These are phyloP conservation scores for Myxozyma sirexii DNA, from an alignment of 805 yeast species.

Conservation along the genomic window DNA sequence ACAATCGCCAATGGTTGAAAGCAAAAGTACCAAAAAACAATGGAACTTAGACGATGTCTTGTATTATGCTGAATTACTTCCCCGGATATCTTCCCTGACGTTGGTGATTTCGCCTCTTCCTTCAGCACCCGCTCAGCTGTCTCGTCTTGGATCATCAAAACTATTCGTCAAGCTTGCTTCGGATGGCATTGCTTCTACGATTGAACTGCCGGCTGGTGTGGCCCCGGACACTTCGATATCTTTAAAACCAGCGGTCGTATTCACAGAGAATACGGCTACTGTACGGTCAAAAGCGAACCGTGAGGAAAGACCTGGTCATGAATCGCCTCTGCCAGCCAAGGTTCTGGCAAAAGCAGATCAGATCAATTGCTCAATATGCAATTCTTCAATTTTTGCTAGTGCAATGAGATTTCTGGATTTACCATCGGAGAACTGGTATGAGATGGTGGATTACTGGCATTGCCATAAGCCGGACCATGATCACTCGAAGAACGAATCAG, in stretches of 20 bases:
- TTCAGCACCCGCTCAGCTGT: conserved; percentile 10
- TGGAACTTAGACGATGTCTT: conserved; percentile 7
- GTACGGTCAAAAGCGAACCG: conserved; percentile 20
- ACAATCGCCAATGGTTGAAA: not conserved
- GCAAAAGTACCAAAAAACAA: not conserved
- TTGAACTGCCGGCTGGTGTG: conserved; percentile 17
- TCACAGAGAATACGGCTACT: not conserved
- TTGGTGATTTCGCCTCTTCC: conserved; percentile 15
- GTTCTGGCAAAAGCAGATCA: conserved; percentile 3
- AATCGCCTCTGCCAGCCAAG: conserved; percentile 12
- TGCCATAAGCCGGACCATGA: conserved; percentile 61
- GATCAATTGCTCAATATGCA: conserved; percentile 22
- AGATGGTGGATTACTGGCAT: conserved; percentile 97
- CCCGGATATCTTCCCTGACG: conserved; percentile 18
- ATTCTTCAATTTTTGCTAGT: not conserved
- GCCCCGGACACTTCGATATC: conserved; percentile 23
- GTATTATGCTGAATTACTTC: conserved; percentile 25
- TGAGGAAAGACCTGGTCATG: not conserved
- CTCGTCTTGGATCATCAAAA: conserved; percentile 15
- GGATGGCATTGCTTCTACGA: not conserved
- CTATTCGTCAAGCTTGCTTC: conserved; percentile 15
- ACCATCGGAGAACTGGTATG: conserved; percentile 94
- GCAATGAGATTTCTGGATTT: conserved; percentile 50
- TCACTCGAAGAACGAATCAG: not conserved
- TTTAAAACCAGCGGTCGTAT: not conserved